Evolutionary conservation across 345 rosid genomes (phyloP).

Genomic region (Eucalyptus decipiens): DNA sequence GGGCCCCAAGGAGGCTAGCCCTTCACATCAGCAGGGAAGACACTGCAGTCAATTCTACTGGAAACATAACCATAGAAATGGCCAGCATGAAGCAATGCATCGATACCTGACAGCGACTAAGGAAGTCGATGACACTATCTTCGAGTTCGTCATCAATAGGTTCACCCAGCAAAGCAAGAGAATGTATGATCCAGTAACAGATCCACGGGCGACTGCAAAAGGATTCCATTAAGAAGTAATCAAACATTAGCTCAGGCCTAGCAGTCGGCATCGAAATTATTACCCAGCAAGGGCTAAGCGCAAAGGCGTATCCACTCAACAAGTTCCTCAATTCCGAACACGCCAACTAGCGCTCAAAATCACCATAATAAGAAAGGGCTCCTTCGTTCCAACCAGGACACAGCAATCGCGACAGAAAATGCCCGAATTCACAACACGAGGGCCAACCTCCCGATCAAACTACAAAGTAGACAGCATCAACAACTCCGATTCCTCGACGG

Average conservation of each 20-base stretch:
- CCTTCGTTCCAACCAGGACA: neutral
- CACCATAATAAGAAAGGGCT: neutral
- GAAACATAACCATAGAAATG: neutral
- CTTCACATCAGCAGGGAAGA: neutral
- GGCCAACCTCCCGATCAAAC: neutral
- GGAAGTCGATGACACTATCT: slow-evolving; percentile 47
- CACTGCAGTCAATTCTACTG: neutral
- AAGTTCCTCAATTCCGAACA: neutral
- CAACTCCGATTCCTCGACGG: neutral
- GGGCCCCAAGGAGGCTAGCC: neutral
- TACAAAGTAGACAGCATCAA: neutral
- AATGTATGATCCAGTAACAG: slow-evolving; percentile 94
- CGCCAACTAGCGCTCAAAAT: neutral
- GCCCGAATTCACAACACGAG: neutral
- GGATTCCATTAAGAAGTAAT: neutral
- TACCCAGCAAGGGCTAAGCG: neutral
- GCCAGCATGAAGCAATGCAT: neutral
- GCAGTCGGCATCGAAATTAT: neutral
- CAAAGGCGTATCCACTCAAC: neutral
- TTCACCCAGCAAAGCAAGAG: slow-evolving; percentile 79
- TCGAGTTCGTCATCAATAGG: slow-evolving; percentile 45
- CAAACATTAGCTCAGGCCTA: neutral
- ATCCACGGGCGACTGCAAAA: slow-evolving; percentile 82
- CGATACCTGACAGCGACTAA: slow-evolving; percentile 69
- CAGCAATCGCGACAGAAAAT: neutral